Evolutionary conservation across 2,329 filamentous ascomycete species (phyloP).

Genomic region (Cladorrhinum sp.): DNA sequence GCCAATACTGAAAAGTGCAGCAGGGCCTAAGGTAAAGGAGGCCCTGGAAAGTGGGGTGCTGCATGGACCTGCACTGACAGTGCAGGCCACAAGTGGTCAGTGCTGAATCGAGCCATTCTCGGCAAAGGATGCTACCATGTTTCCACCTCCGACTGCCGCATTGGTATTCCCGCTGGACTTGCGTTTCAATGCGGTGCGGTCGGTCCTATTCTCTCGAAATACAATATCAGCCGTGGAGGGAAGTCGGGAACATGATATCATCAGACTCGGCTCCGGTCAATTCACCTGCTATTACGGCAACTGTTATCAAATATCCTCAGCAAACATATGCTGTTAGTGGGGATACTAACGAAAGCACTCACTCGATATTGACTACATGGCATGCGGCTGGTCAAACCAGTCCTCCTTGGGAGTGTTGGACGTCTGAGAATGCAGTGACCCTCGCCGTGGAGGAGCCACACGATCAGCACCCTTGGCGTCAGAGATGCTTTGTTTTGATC

Average conservation of each 20-base stretch:
- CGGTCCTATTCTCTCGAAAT: neutral
- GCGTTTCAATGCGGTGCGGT: neutral
- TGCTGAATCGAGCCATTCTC: neutral
- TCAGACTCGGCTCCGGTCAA: neutral
- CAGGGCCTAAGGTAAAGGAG: no score
- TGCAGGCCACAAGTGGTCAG: no score
- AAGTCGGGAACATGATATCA: neutral
- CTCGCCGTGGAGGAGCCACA: neutral
- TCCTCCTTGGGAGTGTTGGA: neutral
- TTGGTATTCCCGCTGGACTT: neutral
- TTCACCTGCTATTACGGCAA: neutral
- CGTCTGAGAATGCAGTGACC: slow-evolving; percentile 5
- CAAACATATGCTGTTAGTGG: neutral
- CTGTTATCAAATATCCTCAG: neutral
- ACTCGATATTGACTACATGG: slow-evolving; percentile 1
- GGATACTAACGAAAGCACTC: neutral
- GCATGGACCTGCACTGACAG: no score
- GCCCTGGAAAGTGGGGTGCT: no score
- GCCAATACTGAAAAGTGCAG: no score
- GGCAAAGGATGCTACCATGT: neutral
- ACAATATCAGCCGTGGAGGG: neutral
- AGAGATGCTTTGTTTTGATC: neutral
- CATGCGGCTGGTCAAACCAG: slow-evolving; percentile 13
- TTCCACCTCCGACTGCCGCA: neutral
- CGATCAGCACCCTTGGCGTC: neutral